Evolutionary conservation across 2,329 filamentous ascomycete species (phyloP).

Genomic region (Capronia epimyces): DNA sequence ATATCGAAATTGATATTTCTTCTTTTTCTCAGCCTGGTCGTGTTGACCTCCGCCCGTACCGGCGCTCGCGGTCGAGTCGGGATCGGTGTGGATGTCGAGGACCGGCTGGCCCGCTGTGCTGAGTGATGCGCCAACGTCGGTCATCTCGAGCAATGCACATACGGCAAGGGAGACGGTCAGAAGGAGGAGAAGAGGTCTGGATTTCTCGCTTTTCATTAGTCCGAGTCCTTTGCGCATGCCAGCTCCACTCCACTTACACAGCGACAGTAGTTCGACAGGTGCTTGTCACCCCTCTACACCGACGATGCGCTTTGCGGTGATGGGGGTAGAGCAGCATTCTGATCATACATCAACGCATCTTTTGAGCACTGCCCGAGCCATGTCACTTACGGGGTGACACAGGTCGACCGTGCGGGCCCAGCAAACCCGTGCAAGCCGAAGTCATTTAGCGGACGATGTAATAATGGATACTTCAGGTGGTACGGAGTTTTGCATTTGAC

Average conservation of each 20-base stretch:
- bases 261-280: slow-evolving; percentile 20
- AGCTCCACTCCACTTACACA: slow-evolving; percentile 15
- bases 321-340: slow-evolving; percentile 13
- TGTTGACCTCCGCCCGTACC: neutral
- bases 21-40: neutral
- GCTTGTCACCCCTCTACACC: slow-evolving; percentile 14
- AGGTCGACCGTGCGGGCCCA: neutral
- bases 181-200: slow-evolving; percentile 40
- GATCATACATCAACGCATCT: neutral
- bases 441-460: neutral
- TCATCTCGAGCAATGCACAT: slow-evolving; percentile 33
- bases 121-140: slow-evolving; percentile 8
- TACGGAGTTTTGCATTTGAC: too few relatives aligned
- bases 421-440: neutral
- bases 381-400: neutral
- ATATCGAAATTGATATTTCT: slow-evolving; percentile 16
- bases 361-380: neutral
- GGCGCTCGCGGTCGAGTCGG: slow-evolving; percentile 1
- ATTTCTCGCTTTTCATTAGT: neutral
- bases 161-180: slow-evolving; percentile 68
- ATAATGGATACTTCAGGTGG: neutral
- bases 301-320: slow-evolving; percentile 19
- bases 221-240: neutral
- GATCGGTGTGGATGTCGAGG: slow-evolving; percentile 18
- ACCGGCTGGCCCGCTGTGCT: slow-evolving; percentile 10